Evolutionary conservation across 352 stramenopile species (phyloP).

Genomic region (Hyaloperonospora arabidopsidis): DNA sequence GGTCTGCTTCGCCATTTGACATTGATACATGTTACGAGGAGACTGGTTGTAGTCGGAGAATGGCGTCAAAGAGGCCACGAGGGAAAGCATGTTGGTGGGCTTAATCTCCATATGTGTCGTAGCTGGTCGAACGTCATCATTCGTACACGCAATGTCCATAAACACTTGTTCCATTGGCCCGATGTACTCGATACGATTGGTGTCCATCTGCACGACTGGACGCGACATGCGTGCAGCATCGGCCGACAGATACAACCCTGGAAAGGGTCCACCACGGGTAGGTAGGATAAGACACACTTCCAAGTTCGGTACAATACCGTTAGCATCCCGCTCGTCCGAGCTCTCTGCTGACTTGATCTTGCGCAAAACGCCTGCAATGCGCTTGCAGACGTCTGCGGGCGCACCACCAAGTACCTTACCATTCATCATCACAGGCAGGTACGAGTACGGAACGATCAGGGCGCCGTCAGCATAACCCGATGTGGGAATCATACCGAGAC

Average conservation of each 20-base stretch:
- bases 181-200: conserved; percentile 93
- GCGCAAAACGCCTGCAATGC: conserved; percentile 65
- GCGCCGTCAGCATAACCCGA: conserved; percentile 76
- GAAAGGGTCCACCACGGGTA: conserved; percentile 89
- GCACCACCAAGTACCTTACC: conserved; percentile 92
- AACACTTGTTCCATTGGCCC: conserved; percentile 97
- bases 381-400: conserved; percentile 76
- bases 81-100: conserved; percentile 98
- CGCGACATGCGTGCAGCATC: conserved; percentile 91
- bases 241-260: conserved; percentile 96
- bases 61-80: conserved; percentile 97
- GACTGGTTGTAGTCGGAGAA: conserved; percentile 99
- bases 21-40: conserved; percentile 99
- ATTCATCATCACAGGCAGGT: conserved; percentile 95
- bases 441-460: conserved; percentile 82
- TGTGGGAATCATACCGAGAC: conserved; percentile 75
- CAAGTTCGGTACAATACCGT: conserved; percentile 69
- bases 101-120: conserved; percentile 98
- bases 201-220: conserved; percentile 88
- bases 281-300: conserved; percentile 79
- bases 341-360: conserved; percentile 56
- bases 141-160: conserved; percentile 96
- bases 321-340: conserved; percentile 46
- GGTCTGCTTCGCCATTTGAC: conserved; percentile 99
- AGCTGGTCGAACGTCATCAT: conserved; percentile 91